A percentile compares a stretch with the other conserved stretches of the same genome.
Conservation (phyloP, 768 basidiomycete species). For the Leccinum olivaceopallidum region DNA sequence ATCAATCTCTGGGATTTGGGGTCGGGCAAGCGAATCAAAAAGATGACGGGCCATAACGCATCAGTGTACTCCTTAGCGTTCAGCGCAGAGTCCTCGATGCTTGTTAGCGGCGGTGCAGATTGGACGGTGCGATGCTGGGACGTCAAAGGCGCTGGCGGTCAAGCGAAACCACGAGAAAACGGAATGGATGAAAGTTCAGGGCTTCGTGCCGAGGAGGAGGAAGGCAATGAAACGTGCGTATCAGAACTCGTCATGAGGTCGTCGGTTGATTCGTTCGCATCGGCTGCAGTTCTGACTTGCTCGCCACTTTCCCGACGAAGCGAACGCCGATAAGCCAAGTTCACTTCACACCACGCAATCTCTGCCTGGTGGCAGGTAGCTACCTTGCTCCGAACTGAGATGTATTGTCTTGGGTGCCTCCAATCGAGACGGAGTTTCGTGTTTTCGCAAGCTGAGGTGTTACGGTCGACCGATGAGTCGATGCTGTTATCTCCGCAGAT, state of each 20-base stretch:
- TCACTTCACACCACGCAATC: slow-evolving; percentile 93
- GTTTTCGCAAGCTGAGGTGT: background rate
- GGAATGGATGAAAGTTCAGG: slow-evolving; percentile 40
- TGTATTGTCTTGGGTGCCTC: slow-evolving; percentile 20
- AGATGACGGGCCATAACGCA: slow-evolving; percentile 91
- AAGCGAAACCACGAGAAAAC: slow-evolving; percentile 58
- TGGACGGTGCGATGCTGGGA: slow-evolving; percentile 99
- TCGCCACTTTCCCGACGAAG: slow-evolving; percentile 94
- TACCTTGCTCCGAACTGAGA: slow-evolving; percentile 59
- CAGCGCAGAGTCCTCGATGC: slow-evolving; percentile 85
- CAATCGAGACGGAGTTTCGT: background rate
- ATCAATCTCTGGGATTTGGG: slow-evolving; percentile 98
- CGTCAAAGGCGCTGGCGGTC: slow-evolving; percentile 77
- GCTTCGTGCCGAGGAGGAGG: slow-evolving; percentile 45
- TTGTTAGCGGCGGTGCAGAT: slow-evolving; percentile 91
- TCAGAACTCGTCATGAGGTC: background rate
- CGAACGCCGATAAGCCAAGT: slow-evolving; percentile 90
- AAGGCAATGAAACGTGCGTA: slow-evolving; percentile 71
- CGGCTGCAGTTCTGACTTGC: slow-evolving; percentile 67
- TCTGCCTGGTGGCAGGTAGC: slow-evolving; percentile 85
- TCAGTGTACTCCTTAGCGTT: slow-evolving; percentile 91
- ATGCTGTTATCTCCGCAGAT: background rate
- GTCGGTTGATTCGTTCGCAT: slow-evolving; percentile 3
- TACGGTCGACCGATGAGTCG: too few species aligned
- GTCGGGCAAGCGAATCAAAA: slow-evolving; percentile 92